Evolutionary conservation across 768 basidiomycete species (phyloP).

Genomic region (Hortiboletus flavorubellus): DNA sequence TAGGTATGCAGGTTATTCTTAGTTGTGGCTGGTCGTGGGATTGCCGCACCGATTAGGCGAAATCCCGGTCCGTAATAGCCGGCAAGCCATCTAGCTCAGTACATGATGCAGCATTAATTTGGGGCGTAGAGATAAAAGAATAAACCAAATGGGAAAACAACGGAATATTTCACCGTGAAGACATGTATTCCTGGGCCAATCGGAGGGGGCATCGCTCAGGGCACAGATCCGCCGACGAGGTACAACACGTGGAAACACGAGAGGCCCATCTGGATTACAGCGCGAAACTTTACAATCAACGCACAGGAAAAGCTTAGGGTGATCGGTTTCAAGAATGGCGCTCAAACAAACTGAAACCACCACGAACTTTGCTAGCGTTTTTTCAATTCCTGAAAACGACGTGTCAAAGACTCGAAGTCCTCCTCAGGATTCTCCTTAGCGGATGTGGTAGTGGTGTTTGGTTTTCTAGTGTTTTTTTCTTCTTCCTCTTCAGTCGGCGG

Average conservation of each 20-base stretch:
- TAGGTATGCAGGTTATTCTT: background rate
- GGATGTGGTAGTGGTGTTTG: slow-evolving; percentile 1
- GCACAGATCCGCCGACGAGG: background rate
- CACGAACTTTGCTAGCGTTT: slow-evolving; percentile 48
- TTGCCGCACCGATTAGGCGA: background rate
- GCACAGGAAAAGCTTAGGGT: background rate
- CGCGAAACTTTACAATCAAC: slow-evolving; percentile 10
- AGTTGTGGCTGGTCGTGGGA: background rate
- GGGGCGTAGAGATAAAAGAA: background rate
- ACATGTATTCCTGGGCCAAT: background rate
- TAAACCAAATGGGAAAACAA: background rate
- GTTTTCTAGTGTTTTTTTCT: slow-evolving; percentile 23
- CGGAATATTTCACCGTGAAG: background rate
- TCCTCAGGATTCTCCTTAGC: slow-evolving; percentile 42
- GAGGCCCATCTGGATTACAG: slow-evolving; percentile 2
- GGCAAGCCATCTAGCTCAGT: background rate
- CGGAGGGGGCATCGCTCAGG: slow-evolving; percentile 15
- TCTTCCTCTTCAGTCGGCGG: slow-evolving; percentile 49
- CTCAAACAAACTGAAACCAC: background rate
- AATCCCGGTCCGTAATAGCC: background rate
- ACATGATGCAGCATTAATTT: background rate
- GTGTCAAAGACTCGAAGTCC: slow-evolving; percentile 71
- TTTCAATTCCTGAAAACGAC: slow-evolving; percentile 85
- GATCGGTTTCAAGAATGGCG: slow-evolving; percentile 5
- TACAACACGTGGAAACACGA: slow-evolving; percentile 11